Evolutionary conservation across 1,139 yeast species (phyloP), one percentile per base, ranked within the genome.

Genomic region (Debaryomycetaceae sp.): DNA sequence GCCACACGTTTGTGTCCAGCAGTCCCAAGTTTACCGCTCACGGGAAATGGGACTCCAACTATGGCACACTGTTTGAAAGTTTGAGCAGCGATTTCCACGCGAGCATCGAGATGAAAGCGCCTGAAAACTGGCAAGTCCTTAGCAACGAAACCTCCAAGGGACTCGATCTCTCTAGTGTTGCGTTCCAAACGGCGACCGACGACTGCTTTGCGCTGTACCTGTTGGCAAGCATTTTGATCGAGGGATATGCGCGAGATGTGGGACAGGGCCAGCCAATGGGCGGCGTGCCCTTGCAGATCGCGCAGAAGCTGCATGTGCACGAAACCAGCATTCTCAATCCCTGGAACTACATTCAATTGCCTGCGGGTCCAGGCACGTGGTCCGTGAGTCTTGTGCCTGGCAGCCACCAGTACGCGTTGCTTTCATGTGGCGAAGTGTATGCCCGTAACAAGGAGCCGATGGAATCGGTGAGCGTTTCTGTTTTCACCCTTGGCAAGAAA

Each of bases 241-340:
- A 87, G 48, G 95, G 94, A 0, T 75, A 70, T 51, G 78, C 81
- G 1, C 52, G 58, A 31, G 77, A 75, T 36, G 48, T 56, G 3
- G 36, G 37, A 4, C 40, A 40, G 4, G 59, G 55, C 0, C 36
- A 33, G 5, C 39, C 64, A 0, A 80, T 86, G 0, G 52, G 66
- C 1, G 83, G 80, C 0, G 43, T 76, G 14, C 57, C 65, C 1
- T 44, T 80, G 12, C 64, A 65, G 22, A 46, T 77, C 28, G 3
- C 18, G 1, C 41, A 44, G 14, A 25, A 21, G 8, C 27, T 33
- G 5, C 18, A 25, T 1, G 20, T 11, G 1, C 55, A 64, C 0
- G 85, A 79, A 39, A 79, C 94, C 0, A 58, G 55, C 26, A 73
- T 82, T 3, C 76, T 83, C 87, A 67, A 80, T 0, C 73, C 76